These are phyloP conservation scores for Penicillium griseofulvum DNA, from an alignment of 2,329 filamentous ascomycete genomes.

Conservation along the genomic window DNA sequence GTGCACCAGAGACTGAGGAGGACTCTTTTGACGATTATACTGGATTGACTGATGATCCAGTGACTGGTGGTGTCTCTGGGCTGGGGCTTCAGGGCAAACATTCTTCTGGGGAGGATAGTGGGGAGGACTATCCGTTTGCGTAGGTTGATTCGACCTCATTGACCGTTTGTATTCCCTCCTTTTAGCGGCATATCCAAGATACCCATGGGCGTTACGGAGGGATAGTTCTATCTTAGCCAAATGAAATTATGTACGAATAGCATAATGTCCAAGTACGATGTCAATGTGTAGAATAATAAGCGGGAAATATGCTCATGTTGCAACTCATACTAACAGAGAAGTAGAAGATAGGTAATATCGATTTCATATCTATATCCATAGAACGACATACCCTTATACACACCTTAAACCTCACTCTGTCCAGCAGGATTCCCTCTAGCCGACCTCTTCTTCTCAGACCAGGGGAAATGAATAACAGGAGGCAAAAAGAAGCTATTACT, in stretches of 20 bases:
- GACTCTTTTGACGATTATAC: background rate
- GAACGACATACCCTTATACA: background rate
- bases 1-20: background rate
- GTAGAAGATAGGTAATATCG: background rate
- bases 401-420: background rate
- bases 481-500: conserved; percentile 40
- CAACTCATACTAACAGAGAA: background rate
- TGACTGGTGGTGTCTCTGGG: background rate
- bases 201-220: conserved; percentile 5
- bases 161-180: background rate
- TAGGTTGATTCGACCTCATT: background rate
- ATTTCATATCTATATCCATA: background rate
- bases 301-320: too few species aligned
- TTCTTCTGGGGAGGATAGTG: background rate
- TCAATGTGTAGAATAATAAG: background rate
- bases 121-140: background rate
- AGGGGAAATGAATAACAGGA: conserved; percentile 27
- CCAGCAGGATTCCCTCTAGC: background rate
- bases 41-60: background rate
- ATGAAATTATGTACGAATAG: background rate
- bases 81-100: background rate
- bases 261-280: background rate
- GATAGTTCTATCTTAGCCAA: background rate
- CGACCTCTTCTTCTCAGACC: conserved; percentile 19
- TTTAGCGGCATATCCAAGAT: conserved; percentile 8